Conservation (phyloP, 2,329 filamentous ascomycete species). For the Cucurbitaria berberidis region DNA sequence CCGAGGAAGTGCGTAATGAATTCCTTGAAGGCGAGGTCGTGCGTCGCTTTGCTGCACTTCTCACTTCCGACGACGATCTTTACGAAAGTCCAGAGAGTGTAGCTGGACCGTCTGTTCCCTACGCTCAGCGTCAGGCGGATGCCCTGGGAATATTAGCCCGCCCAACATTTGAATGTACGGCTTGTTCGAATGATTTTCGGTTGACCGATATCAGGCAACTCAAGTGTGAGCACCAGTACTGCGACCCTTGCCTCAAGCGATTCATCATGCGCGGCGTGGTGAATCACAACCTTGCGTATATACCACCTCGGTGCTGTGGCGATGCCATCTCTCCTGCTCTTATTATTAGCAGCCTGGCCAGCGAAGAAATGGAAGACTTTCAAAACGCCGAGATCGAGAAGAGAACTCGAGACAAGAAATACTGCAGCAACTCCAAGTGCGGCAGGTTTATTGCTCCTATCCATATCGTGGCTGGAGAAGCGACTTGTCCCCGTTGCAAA, state of each 20-base stretch:
- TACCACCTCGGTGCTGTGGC: neutral
- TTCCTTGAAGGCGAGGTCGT: conserved; percentile 8
- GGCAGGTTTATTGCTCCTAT: conserved; percentile 16
- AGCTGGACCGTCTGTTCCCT: conserved; percentile 15
- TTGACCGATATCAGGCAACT: conserved; percentile 1
- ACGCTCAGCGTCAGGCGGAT: conserved; percentile 14
- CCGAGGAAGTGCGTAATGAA: neutral
- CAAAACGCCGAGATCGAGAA: conserved; percentile 13
- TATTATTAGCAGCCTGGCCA: conserved; percentile 46
- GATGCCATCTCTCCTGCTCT: conserved; percentile 12
- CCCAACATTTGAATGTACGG: conserved; percentile 5
- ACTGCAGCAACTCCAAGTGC: conserved; percentile 25
- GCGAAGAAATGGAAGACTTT: conserved; percentile 13
- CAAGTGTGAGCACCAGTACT: conserved; percentile 18
- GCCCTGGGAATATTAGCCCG: conserved; percentile 7
- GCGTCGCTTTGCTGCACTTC: neutral
- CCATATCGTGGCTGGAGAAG: conserved; percentile 12
- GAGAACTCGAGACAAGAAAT: conserved; percentile 8
- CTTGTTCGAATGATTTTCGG: conserved; percentile 7
- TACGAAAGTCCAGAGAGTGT: conserved; percentile 17
- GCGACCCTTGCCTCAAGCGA: conserved; percentile 15
- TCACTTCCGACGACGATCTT: neutral
- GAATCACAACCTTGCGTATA: conserved; percentile 7
- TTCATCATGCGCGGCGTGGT: conserved; percentile 17
- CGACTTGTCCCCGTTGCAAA: conserved; percentile 12